A percentile compares a stretch with the other conserved stretches of the same genome.
These are phyloP conservation scores for Combretum micranthum DNA, from an alignment of 345 rosid species.

Conservation along the genomic window DNA sequence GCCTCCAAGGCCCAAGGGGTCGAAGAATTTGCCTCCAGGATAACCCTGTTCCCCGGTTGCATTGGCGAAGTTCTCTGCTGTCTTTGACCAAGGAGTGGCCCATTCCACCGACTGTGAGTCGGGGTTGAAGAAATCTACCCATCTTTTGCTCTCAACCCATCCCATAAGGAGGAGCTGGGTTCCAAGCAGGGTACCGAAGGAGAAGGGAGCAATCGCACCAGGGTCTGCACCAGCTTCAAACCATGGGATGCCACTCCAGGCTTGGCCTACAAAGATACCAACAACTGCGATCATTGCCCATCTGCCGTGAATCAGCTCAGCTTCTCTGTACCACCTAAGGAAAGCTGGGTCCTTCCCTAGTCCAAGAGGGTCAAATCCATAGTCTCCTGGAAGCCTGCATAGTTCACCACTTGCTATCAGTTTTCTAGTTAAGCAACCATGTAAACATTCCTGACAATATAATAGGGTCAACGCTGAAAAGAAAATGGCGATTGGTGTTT, in stretches of 20 bases:
- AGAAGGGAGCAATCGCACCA: conserved; percentile 77
- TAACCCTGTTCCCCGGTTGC: conserved; percentile 92
- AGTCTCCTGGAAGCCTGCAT: conserved; percentile 90
- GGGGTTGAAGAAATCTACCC: conserved; percentile 98
- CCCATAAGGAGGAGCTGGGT: conserved; percentile 97
- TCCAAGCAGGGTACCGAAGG: conserved; percentile 77
- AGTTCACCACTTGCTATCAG: not conserved
- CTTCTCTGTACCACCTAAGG: conserved; percentile 96
- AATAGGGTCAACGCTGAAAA: not conserved
- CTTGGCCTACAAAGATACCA: conserved; percentile 89
- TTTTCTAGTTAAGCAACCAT: not conserved
- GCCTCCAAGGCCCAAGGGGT: conserved; percentile 78
- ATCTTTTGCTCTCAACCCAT: conserved; percentile 98
- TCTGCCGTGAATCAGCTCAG: conserved; percentile 93
- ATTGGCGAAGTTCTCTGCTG: conserved; percentile 79
- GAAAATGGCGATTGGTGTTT: too few species aligned
- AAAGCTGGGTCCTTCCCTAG: conserved; percentile 97
- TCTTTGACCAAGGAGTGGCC: conserved; percentile 97
- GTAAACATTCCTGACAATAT: not conserved
- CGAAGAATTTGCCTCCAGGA: conserved; percentile 97
- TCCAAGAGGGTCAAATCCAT: conserved; percentile 89
- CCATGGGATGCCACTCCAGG: conserved; percentile 97
- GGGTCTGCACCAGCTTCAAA: conserved; percentile 98
- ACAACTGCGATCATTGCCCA: conserved; percentile 96
- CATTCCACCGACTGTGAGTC: conserved; percentile 91